phyloP scores from a whole-genome alignment of 2,329 filamentous ascomycete genomes.

The Colletotrichum sp. region DNA sequence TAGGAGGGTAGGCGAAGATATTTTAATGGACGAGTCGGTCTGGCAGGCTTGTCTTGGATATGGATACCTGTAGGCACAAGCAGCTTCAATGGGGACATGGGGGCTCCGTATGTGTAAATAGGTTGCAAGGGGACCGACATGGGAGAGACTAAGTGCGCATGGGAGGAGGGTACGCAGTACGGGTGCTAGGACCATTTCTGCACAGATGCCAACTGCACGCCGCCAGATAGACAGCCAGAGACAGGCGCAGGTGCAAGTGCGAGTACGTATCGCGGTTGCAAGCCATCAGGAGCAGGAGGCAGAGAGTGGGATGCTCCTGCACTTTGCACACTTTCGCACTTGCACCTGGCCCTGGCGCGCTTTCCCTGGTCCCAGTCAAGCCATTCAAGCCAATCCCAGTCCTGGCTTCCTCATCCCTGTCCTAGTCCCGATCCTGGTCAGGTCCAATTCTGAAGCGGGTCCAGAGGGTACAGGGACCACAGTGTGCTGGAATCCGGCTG shows the following conservation, averaged over 20 bases:
- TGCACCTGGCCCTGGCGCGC: neutral
- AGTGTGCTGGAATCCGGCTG: neutral
- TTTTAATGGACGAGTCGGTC: conserved; percentile 20
- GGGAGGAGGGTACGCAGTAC: neutral
- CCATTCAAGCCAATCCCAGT: neutral
- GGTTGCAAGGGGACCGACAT: neutral
- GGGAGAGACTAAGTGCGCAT: neutral
- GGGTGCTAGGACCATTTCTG: conserved; percentile 1
- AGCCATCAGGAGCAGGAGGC: conserved; percentile 4
- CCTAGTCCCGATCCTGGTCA: conserved; percentile 9
- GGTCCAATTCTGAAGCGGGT: neutral
- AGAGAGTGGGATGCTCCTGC: neutral
- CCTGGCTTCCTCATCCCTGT: neutral
- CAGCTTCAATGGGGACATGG: neutral
- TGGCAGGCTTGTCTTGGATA: conserved; percentile 4
- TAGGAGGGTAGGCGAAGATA: conserved; percentile 17
- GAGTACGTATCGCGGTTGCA: neutral
- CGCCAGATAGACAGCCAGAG: conserved; percentile 12
- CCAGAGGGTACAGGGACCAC: conserved; percentile 11
- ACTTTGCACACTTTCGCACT: conserved; percentile 3
- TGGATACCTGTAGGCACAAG: neutral
- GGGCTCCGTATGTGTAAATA: conserved; percentile 20
- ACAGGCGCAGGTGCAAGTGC: neutral
- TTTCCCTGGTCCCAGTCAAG: neutral
- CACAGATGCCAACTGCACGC: conserved; percentile 13